Percentiles rank a stretch among this genome's conserved stretches.
phyloP scores from a whole-genome alignment of 345 rosid genomes.

The Arabis alpina region DNA sequence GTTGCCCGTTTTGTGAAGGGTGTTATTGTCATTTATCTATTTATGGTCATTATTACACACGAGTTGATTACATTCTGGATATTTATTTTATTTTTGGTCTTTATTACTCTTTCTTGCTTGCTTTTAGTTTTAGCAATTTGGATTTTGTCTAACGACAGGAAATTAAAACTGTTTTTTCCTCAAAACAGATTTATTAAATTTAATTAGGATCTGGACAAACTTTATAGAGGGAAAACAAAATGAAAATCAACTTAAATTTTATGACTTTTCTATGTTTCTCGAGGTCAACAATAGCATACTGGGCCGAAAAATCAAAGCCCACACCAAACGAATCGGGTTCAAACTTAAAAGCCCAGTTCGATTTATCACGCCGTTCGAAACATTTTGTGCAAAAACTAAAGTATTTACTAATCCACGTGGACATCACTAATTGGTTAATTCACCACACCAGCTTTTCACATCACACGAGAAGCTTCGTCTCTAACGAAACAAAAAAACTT shows the following conservation, averaged over 20 bases:
- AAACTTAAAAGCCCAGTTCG: neutral
- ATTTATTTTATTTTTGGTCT: neutral
- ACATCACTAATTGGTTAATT: neutral
- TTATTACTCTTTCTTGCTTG: constrained; percentile 29
- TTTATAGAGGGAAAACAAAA: neutral
- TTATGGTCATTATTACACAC: constrained; percentile 25
- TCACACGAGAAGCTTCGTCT: constrained; percentile 40
- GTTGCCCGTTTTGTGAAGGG: neutral
- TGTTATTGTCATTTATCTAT: constrained; percentile 18
- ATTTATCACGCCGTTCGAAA: constrained; percentile 17
- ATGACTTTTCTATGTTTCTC: neutral
- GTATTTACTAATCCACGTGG: constrained; percentile 20
- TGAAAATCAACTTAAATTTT: neutral
- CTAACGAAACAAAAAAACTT: constrained; percentile 9
- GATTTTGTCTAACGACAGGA: constrained; percentile 11
- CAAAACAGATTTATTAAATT: neutral
- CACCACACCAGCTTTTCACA: constrained; percentile 23
- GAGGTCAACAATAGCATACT: neutral
- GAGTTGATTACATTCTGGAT: constrained; percentile 24
- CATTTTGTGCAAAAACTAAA: neutral
- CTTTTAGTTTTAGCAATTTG: neutral
- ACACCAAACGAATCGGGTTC: neutral
- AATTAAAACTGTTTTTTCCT: constrained; percentile 3
- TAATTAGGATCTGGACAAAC: neutral
- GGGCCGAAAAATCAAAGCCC: constrained; percentile 18